phyloP scores from a whole-genome alignment of 2,329 filamentous ascomycete species.

The Tolypocladium tropicale region DNA sequence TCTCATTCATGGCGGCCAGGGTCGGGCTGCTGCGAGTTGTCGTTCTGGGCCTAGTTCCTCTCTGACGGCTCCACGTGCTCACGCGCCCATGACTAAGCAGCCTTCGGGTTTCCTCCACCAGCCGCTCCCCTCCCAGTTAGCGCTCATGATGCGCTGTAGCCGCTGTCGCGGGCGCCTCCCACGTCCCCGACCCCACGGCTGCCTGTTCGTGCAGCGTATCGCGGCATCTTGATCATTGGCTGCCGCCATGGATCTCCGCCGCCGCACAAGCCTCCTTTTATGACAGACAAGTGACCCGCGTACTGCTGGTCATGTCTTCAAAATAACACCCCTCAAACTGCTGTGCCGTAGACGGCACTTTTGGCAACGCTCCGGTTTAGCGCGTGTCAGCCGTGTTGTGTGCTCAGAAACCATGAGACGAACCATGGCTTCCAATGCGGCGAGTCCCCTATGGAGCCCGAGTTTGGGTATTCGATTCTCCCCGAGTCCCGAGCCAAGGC shows the following conservation, averaged over 20 bases:
- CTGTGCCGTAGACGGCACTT: background rate
- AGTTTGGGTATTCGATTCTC: constrained; percentile 20
- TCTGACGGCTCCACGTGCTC: constrained; percentile 21
- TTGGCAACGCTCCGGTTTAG: background rate
- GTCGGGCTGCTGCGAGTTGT: background rate
- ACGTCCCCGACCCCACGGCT: background rate
- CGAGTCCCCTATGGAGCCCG: constrained; percentile 17
- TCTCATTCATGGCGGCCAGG: background rate
- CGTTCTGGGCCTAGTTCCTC: background rate
- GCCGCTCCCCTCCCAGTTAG: background rate
- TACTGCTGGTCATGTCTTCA: constrained; percentile 17
- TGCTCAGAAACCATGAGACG: constrained; percentile 3
- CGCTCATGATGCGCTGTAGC: background rate
- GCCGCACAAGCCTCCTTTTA: constrained; percentile 3
- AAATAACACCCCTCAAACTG: background rate
- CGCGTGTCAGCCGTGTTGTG: background rate
- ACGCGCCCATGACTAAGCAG: constrained; percentile 25
- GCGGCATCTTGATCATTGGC: constrained; percentile 9
- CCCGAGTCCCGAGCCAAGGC: constrained; percentile 7
- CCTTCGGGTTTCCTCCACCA: background rate
- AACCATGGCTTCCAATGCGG: constrained; percentile 4
- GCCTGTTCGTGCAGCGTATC: constrained; percentile 1
- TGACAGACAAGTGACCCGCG: constrained; percentile 9
- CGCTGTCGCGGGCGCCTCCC: background rate
- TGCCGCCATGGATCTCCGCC: constrained; percentile 5